Percentiles rank a stretch among this genome's conserved stretches.
These are phyloP conservation scores for Chaetomium cochliodes DNA, from an alignment of 495 filamentous ascomycete genomes.

Conservation along the genomic window DNA sequence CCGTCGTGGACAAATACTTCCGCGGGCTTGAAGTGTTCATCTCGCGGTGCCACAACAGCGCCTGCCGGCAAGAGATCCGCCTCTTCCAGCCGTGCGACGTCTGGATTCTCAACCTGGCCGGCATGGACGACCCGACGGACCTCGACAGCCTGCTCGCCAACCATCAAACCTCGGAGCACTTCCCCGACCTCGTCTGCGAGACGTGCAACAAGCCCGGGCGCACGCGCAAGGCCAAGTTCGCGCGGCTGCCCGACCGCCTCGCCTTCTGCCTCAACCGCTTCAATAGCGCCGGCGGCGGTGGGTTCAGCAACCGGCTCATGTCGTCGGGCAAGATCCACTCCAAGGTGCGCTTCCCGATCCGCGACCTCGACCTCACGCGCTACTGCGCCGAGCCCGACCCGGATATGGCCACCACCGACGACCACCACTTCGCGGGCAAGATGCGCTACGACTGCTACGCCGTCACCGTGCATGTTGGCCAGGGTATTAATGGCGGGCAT, in stretches of 20 bases:
- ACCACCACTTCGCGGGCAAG: constrained; percentile 28
- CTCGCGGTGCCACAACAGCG: constrained; percentile 28
- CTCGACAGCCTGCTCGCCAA: constrained; percentile 26
- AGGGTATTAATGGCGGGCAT: constrained; percentile 39
- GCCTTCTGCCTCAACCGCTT: constrained; percentile 37
- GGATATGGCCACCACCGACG: constrained; percentile 19
- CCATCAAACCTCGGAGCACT: constrained; percentile 22
- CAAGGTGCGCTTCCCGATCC: constrained; percentile 39
- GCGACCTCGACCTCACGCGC: constrained; percentile 39
- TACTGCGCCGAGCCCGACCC: constrained; percentile 31
- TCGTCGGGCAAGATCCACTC: constrained; percentile 28
- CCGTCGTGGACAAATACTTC: constrained; percentile 43
- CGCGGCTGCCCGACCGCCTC: constrained; percentile 39
- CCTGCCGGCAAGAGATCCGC: constrained; percentile 30
- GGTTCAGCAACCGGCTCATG: constrained; percentile 11
- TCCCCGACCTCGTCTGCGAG: constrained; percentile 32
- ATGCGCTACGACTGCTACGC: constrained; percentile 49
- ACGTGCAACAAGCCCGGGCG: constrained; percentile 33
- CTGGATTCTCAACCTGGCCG: constrained; percentile 25
- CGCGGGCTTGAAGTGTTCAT: constrained; percentile 36
- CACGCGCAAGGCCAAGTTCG: constrained; percentile 33
- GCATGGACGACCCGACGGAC: constrained; percentile 21
- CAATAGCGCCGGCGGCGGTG: constrained; percentile 8
- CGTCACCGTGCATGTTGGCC: constrained; percentile 42
- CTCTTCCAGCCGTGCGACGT: constrained; percentile 30